Base-by-base conservation (phyloP, 1,139 yeast species). In the Candida frijolesensis region DNA sequence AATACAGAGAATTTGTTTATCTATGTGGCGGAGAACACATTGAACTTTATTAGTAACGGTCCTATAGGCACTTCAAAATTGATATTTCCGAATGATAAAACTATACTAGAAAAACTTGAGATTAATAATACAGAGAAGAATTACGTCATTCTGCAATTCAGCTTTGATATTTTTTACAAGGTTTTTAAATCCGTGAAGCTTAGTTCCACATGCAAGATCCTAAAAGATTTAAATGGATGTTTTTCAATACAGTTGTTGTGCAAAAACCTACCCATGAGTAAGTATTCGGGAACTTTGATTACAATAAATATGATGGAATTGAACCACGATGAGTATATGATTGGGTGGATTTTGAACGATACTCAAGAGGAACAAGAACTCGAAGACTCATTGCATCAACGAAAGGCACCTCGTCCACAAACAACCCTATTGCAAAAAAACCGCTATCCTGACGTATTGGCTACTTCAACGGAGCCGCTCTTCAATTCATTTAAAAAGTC, bases 61-160 rank as follows among this genome's bases (percentile, higher is more conserved):
- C 84, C 82, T 11, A 75, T 89, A 44, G 96, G 96, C 0, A 73
- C 77, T 46, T 84, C 89, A 50, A 85, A 87, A 60, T 71, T 89
- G 25, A 76, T 81, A 10, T 78, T 86, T 53, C 96, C 96, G 0
- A 80, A 78, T 52, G 89, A 82, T 47, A 76, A 78, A 57, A 72
- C 84, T 1, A 80, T 84, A 9, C 66, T 89, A 44, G 95, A 87
- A 63, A 75, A 65, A 57, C 58, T 64, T 33, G 65, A 58, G 43
- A 62, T 74, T 5, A 66, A 58, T 51, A 50, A 54, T 29, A 19
- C 46, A 41, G 11, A 44, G 60, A 19, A 53, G 63, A 56, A 65
- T 14, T 49, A 47, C 19, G 42, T 51, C 9, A 57, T 62, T n/a
- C 71, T 79, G 2, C 78, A 78, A 55, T 83, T 79, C 62, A 81